phyloP scores from a whole-genome alignment of 129 eudicot genomes.

The Daucus carota region DH1_v3.0 NC_030389.2:2106001-2106500 shows the following conservation, averaged over 20 bases:
- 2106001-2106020: neutral
- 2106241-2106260: no score
- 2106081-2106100: neutral
- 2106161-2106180: neutral
- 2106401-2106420: neutral
- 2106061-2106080: neutral
- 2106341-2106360: no score
- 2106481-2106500: conserved; percentile 14
- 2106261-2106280: no score
- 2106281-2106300: no score
- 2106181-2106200: neutral
- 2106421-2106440: neutral
- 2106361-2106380: neutral
- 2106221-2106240: no score
- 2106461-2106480: neutral
- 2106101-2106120: neutral
- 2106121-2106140: neutral
- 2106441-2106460: neutral
- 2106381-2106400: conserved; percentile 1
- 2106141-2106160: neutral
- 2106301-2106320: no score
- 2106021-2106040: neutral
- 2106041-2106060: neutral
- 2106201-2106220: neutral
- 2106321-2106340: no score